Base-by-base conservation (phyloP, 2,329 filamentous ascomycete species). In the Zarea fungicola region DNA sequence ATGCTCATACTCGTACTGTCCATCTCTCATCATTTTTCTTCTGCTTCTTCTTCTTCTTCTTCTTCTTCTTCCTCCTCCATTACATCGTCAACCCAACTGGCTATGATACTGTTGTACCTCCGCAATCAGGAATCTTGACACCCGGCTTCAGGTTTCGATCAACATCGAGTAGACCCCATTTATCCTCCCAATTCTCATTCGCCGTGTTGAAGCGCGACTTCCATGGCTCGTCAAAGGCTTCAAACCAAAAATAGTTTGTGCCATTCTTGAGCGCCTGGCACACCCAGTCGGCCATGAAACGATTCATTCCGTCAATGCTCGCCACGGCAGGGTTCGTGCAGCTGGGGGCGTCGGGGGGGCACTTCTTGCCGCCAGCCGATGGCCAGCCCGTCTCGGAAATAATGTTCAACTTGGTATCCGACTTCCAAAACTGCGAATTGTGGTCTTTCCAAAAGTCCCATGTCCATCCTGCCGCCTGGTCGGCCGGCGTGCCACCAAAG, bases 191-290 rank as follows among this genome's bases (percentile, higher is more conserved):
- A 45, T 87, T 76, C 70, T 92, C 75, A 34, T 75, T 72, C 50
- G 68, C 67, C 5, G 72, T 73, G 65, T 96, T 85, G 70, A 83
- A 96, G 16, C 67, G 62, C 48, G 85, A 73, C 72, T 97, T 96
- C 92, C 92, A 97, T 3, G 90, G 90, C 74, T 97, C 92, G 63
- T 97, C 92, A 64, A 96, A 97, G 9, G 90, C 89, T 63, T 91
- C 88, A 65, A 97, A 96, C 92, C 92, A 97, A 63, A 96, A 96
- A 65, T 95, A 97, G 56, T 95, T 83, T 2, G 90, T 96, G 39
- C 84, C 86, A 60, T 96, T 95, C 21, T 72, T 72, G 54, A 96
- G 69, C 10, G 87, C 83, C 44, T 81, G 75, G 65, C 92, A 97
- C 0, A 97, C 83, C 85, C 88, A 97, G 55, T 82, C 80, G 2